Evolutionary conservation across 768 basidiomycete species (phyloP), one percentile per base, ranked within the genome.

Genomic region (Neoboletus magnificus): DNA sequence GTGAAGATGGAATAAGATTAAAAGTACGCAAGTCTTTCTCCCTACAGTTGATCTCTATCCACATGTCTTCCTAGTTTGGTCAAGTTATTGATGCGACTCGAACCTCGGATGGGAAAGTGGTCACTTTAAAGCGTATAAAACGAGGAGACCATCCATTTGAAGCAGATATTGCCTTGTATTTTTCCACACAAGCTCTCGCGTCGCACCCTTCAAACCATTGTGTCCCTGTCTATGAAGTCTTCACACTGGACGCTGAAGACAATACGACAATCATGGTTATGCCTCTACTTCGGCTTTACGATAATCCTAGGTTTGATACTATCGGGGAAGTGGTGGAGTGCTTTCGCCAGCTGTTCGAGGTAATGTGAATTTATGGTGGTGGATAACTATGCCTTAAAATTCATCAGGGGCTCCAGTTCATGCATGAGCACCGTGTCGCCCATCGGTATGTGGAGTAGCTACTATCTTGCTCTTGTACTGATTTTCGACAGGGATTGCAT

Each of bases 361-460:
- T 71, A 43, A 57, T 3, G 10, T 18, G 13, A 20, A 7, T 18
- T 5, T 13, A 1, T 51, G 23, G 7, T 15, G 23, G 4, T 52
- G 23, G 1, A 11, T 7, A 4, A 11, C 16, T 7, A 30, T 12
- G 9, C 44, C 15, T 33, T 52, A 20, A 50, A 42, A 1, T 0
- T 18, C 22, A n/a, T 1, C 20, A 74, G 73, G 73, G 72, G 2
- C 46, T 77, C 0, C 59, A 63, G 20, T 77, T 73, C 45, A 70
- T 76, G 62, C 75, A 77, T 36, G 12, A 64, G 5, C 61, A 73
- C 37, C 63, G 53, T 3, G 66, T 76, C 22, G 73, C 68, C 0
- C 76, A 77, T 52, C 60, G 74, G 48, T 35, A 2, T 1, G 47
- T 35, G 0, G 27, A 12, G 2, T 4, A 7, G 13, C 11, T 2